Evolutionary conservation across 208 protist species (phyloP), one percentile per base, ranked within the genome.

Genomic region (Herpetomonas tarakana): DNA sequence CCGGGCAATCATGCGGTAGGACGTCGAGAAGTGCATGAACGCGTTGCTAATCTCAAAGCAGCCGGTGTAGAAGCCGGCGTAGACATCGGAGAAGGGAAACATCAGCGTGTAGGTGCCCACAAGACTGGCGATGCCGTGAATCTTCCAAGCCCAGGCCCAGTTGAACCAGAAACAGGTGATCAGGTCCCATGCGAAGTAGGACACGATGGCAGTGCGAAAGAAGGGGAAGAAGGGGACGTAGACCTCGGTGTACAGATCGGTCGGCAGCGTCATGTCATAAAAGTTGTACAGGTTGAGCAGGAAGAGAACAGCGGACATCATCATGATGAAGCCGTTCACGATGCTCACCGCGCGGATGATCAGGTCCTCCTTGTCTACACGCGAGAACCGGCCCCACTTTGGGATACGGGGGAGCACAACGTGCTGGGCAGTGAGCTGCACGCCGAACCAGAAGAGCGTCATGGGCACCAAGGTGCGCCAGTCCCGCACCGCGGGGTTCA

Each of bases 151-250:
- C 22, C 54, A 14, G n/a, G 62, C 60, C 88, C 88, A 94, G 16
- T 73, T 73, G 57, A 88, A 83, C 62, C 60, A 68, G 52, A 86
- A 83, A 69, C 88, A 94, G 18, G 89, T 74, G 25, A 91, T 45
- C 26, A 92, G 67, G 59, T 94, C 88, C 85, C 88, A 94, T 11
- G 72, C 35, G 58, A 94, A 94, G 71, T 94, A 94, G 25, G 78
- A 54, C 0, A 75, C 25, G 49, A 94, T 89, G n/a, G 81, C 38
- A 2, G 83, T 68, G 16, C 84, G 82, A 59, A 68, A 83, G 64
- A 87, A 86, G 26, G 74, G 65, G 60, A 91, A 93, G 52, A 78
- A 66, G 3, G 71, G 71, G 44, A 93, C 59, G 35, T 41, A 41
- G 9, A 41, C 35, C 3, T 66, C 65, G 19, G 45, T 44, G 60